Percentiles rank a stretch among this genome's conserved stretches.
phyloP scores from a whole-genome alignment of 352 stramenopile genomes.

The Phytopythium sindhum region DNA sequence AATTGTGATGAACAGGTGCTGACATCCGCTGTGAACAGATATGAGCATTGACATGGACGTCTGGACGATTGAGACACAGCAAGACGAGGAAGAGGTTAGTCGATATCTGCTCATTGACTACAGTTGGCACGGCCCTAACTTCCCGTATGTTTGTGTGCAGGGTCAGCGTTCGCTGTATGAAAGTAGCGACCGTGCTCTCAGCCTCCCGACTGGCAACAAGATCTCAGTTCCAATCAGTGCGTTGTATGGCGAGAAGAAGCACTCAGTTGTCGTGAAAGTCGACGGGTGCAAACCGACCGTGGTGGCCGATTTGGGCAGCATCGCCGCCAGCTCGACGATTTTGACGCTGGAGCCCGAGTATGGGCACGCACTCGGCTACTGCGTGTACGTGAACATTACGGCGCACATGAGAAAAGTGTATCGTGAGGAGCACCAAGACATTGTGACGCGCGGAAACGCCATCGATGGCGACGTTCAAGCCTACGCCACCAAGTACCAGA shows the following conservation, averaged over 20 bases:
- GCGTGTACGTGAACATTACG: slow-evolving; percentile 81
- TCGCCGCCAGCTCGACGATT: slow-evolving; percentile 62
- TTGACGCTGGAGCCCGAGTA: slow-evolving; percentile 70
- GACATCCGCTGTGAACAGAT: slow-evolving; percentile 24
- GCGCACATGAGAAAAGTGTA: slow-evolving; percentile 87
- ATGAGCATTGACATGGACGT: slow-evolving; percentile 82
- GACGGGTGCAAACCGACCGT: slow-evolving; percentile 82
- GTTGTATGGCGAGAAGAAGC: slow-evolving; percentile 73
- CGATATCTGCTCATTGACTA: not conserved
- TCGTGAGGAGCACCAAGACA: slow-evolving; percentile 78
- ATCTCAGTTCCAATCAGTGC: slow-evolving; percentile 80
- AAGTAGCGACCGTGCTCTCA: slow-evolving; percentile 40
- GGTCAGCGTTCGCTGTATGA: not conserved
- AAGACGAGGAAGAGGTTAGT: slow-evolving; percentile 46
- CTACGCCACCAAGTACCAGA: slow-evolving; percentile 88
- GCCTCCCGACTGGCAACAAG: slow-evolving; percentile 58
- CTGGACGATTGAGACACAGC: slow-evolving; percentile 61
- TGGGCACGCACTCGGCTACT: slow-evolving; percentile 57
- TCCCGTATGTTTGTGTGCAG: not conserved
- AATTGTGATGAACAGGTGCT: slow-evolving; percentile 1
- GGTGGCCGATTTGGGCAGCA: slow-evolving; percentile 63
- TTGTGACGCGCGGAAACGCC: slow-evolving; percentile 57
- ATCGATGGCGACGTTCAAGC: slow-evolving; percentile 56
- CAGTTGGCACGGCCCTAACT: not conserved
- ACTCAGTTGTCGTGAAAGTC: slow-evolving; percentile 84